Evolutionary conservation across 1,284 basidiomycete genomes (phyloP).

Genomic region (Trichosporon faecale): DNA sequence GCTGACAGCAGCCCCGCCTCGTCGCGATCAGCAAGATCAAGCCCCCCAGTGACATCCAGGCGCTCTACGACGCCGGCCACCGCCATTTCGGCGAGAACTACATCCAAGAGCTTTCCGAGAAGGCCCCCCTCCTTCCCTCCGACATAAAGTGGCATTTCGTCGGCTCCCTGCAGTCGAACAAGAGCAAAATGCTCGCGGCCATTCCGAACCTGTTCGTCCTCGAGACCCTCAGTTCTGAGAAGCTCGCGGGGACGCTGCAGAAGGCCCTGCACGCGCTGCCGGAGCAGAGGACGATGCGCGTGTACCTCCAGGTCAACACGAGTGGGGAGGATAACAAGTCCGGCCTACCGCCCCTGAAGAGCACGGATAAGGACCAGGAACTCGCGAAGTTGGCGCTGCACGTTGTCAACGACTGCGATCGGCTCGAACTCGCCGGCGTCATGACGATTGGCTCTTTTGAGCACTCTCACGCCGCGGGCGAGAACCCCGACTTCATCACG

Average conservation of each 20-base stretch:
- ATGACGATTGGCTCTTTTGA: conserved; percentile 94
- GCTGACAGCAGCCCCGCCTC: conserved; percentile 54
- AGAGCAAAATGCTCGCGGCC: conserved; percentile 80
- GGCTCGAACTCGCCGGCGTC: conserved; percentile 72
- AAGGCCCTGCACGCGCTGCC: conserved; percentile 62
- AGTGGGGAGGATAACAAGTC: conserved; percentile 87
- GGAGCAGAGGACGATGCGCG: conserved; percentile 57
- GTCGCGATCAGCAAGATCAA: conserved; percentile 96
- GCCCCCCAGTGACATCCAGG: conserved; percentile 78
- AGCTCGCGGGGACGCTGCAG: conserved; percentile 79
- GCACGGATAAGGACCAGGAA: conserved; percentile 49
- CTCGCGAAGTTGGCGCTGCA: conserved; percentile 67
- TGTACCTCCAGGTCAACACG: conserved; percentile 92
- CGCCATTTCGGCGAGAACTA: conserved; percentile 97
- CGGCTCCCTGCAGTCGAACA: conserved; percentile 91
- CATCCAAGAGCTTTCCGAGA: conserved; percentile 90
- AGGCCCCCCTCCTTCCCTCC: conserved; percentile 70
- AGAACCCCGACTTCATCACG: conserved; percentile 78
- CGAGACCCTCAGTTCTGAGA: conserved; percentile 84
- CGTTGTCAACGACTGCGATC: conserved; percentile 69
- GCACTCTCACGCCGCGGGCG: conserved; percentile 62
- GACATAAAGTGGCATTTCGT: conserved; percentile 98
- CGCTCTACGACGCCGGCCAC: conserved; percentile 74
- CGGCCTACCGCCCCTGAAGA: conserved; percentile 65
- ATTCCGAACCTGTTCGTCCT: conserved; percentile 85